Evolutionary conservation across 2,329 filamentous ascomycete species (phyloP).

Genomic region (Cercospora sesami): DNA sequence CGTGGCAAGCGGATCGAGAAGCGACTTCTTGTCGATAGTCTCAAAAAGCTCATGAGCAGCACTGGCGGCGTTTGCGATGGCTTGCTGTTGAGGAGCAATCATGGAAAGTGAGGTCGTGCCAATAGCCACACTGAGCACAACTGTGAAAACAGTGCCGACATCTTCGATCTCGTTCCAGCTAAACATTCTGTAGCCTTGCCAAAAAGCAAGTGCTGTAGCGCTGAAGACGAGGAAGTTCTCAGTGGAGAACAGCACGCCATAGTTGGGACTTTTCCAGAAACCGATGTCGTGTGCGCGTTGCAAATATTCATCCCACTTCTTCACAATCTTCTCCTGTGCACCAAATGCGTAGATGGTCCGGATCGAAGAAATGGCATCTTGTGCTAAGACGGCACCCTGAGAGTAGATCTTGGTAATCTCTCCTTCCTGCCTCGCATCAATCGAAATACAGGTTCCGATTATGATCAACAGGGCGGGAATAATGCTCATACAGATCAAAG

Average conservation of each 20-base stretch:
- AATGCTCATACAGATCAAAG: slow-evolving; percentile 50
- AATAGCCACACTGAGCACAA: slow-evolving; percentile 36
- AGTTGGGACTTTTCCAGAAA: slow-evolving; percentile 47
- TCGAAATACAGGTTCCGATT: slow-evolving; percentile 37
- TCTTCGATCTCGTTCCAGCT: slow-evolving; percentile 35
- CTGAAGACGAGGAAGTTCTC: slow-evolving; percentile 47
- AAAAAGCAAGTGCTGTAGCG: slow-evolving; percentile 46
- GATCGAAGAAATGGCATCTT: slow-evolving; percentile 54
- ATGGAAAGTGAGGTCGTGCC: slow-evolving; percentile 43
- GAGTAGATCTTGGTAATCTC: slow-evolving; percentile 43
- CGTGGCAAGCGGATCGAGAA: slow-evolving; percentile 42
- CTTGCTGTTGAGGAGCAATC: slow-evolving; percentile 45
- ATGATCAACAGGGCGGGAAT: slow-evolving; percentile 47
- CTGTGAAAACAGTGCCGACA: slow-evolving; percentile 41
- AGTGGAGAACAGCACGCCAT: slow-evolving; percentile 34
- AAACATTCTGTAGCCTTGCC: slow-evolving; percentile 47
- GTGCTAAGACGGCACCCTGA: slow-evolving; percentile 49
- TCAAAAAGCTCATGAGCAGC: slow-evolving; percentile 46
- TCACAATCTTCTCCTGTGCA: slow-evolving; percentile 45
- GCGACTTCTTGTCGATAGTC: slow-evolving; percentile 45
- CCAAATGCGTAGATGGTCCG: slow-evolving; percentile 54
- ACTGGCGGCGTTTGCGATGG: slow-evolving; percentile 46
- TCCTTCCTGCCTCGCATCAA: slow-evolving; percentile 42
- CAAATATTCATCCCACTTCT: slow-evolving; percentile 48
- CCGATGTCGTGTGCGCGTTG: slow-evolving; percentile 47